Percentiles rank a stretch among this genome's conserved stretches.
Conservation (phyloP, 495 filamentous ascomycete genomes). For the Lasiosphaeris hirsuta region DNA sequence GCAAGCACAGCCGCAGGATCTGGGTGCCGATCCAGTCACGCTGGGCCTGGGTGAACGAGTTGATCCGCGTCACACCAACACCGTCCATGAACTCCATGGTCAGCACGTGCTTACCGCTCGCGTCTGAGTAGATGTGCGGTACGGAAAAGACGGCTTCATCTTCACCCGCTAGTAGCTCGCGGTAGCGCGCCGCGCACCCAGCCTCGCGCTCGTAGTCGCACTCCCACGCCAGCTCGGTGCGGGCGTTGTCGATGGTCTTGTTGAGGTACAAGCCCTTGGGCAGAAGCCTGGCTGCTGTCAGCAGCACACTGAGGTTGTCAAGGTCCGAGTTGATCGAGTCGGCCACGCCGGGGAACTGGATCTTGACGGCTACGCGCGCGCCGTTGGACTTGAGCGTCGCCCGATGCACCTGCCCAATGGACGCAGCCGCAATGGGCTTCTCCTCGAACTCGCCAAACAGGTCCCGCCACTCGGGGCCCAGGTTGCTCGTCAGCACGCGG, state of each 20-base stretch:
- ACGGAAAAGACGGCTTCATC: slow-evolving; percentile 73
- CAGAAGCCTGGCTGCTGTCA: slow-evolving; percentile 83
- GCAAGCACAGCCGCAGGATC: slow-evolving; percentile 86
- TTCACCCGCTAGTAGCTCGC: slow-evolving; percentile 58
- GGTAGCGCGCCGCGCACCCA: slow-evolving; percentile 69
- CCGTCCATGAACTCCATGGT: slow-evolving; percentile 92
- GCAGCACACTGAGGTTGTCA: slow-evolving; percentile 83
- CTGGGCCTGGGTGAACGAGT: slow-evolving; percentile 71
- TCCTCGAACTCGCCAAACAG: slow-evolving; percentile 84
- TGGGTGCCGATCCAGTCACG: slow-evolving; percentile 92
- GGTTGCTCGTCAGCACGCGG: slow-evolving; percentile 70
- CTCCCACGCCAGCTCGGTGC: slow-evolving; percentile 90
- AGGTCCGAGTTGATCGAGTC: slow-evolving; percentile 94
- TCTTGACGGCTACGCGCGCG: slow-evolving; percentile 82
- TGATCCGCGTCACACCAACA: slow-evolving; percentile 78
- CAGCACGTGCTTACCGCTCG: slow-evolving; percentile 79
- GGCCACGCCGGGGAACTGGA: slow-evolving; percentile 97
- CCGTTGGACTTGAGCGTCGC: slow-evolving; percentile 75
- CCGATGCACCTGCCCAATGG: slow-evolving; percentile 93
- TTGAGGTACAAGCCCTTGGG: slow-evolving; percentile 92
- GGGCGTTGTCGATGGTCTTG: slow-evolving; percentile 97
- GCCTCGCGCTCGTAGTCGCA: slow-evolving; percentile 94
- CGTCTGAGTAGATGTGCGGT: slow-evolving; percentile 72
- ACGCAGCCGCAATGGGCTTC: slow-evolving; percentile 91
- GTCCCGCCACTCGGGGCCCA: slow-evolving; percentile 82